These are phyloP conservation scores for Lasiosphaeria hispida DNA, from an alignment of 495 filamentous ascomycete genomes.

Conservation along the genomic window DNA sequence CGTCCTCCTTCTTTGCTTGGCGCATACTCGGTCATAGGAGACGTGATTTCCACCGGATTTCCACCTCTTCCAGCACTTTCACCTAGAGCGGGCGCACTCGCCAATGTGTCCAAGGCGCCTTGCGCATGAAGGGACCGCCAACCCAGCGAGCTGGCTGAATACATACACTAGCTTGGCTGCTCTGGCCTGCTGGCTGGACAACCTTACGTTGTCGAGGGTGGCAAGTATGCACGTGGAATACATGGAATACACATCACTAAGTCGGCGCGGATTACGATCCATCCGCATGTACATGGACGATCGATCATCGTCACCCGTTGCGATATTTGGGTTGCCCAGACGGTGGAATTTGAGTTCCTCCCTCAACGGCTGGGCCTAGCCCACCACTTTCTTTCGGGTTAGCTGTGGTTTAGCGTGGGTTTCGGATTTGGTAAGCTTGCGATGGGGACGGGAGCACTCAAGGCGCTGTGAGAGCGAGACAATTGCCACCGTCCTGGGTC, in stretches of 20 bases:
- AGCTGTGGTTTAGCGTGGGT: no score
- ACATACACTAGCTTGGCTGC: neutral
- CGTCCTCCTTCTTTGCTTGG: conserved; percentile 3
- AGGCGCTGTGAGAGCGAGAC: neutral
- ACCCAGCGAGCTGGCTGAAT: neutral
- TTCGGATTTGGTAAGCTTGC: no score
- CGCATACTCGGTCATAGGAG: neutral
- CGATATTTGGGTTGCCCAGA: neutral
- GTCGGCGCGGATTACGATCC: neutral
- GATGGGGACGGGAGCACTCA: no score
- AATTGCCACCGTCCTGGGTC: neutral
- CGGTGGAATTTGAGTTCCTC: no score
- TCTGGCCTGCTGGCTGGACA: no score
- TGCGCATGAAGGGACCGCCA: neutral
- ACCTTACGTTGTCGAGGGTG: no score
- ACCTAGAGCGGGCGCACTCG: neutral
- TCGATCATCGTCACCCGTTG: conserved; percentile 6
- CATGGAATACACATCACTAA: neutral
- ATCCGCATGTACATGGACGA: neutral
- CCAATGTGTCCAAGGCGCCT: neutral
- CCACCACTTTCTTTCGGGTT: no score
- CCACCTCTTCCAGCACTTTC: neutral
- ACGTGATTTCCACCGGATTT: neutral
- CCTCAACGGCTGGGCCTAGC: no score
- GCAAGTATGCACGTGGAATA: neutral